These are phyloP conservation scores for Aspergillus brunneoviolaceus DNA, from an alignment of 2,329 filamentous ascomycete species.

Conservation along the genomic window DNA sequence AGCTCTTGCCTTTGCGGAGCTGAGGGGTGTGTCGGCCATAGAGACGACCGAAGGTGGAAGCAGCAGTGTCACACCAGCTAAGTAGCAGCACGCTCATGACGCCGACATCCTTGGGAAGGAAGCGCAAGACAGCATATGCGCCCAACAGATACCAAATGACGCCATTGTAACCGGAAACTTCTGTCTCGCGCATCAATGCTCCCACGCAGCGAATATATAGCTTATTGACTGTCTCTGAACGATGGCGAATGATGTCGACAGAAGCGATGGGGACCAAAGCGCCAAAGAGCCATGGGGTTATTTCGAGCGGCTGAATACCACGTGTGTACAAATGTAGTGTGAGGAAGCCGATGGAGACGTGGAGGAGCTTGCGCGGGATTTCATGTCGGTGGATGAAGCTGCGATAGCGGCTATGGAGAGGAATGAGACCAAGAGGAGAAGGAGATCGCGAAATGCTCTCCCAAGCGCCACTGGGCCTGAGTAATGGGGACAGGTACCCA, in stretches of 20 bases:
- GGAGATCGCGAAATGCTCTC: slow-evolving; percentile 87
- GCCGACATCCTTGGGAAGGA: slow-evolving; percentile 90
- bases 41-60: slow-evolving; percentile 86
- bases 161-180: slow-evolving; percentile 91
- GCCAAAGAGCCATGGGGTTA: slow-evolving; percentile 80
- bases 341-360: slow-evolving; percentile 95
- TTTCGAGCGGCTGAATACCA: slow-evolving; percentile 72
- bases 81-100: slow-evolving; percentile 86
- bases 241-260: slow-evolving; percentile 79
- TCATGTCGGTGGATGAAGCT: slow-evolving; percentile 95
- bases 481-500: slow-evolving; percentile 34
- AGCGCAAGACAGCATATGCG: slow-evolving; percentile 78
- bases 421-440: slow-evolving; percentile 88
- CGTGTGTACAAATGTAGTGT: slow-evolving; percentile 81
- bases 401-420: slow-evolving; percentile 89
- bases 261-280: slow-evolving; percentile 80
- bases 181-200: slow-evolving; percentile 93
- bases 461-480: slow-evolving; percentile 67
- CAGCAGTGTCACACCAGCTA: slow-evolving; percentile 97
- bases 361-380: slow-evolving; percentile 87
- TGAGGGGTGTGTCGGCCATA: slow-evolving; percentile 87
- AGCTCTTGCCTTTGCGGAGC: slow-evolving; percentile 81
- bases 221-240: slow-evolving; percentile 76
- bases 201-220: slow-evolving; percentile 83
- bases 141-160: slow-evolving; percentile 96